phyloP scores from a whole-genome alignment of 768 basidiomycete genomes.

The Leccinum barrowsii region DNA sequence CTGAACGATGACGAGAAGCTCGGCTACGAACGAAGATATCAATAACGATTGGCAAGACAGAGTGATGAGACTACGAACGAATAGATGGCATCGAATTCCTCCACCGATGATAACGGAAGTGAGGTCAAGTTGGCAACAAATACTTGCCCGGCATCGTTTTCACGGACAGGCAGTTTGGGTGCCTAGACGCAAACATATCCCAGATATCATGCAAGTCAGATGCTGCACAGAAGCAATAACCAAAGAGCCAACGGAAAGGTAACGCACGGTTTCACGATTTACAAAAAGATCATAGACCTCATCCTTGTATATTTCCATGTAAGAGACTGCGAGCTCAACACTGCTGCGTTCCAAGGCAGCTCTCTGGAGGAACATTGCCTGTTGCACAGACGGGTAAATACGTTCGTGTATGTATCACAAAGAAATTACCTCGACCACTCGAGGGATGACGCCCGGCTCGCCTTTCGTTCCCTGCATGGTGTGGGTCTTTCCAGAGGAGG shows the following conservation, averaged over 20 bases:
- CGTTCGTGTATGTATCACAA: neutral
- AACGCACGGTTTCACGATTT: constrained; percentile 58
- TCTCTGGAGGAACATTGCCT: constrained; percentile 60
- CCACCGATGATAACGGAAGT: constrained; percentile 34
- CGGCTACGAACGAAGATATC: constrained; percentile 37
- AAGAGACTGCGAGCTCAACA: constrained; percentile 57
- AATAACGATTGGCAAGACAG: neutral
- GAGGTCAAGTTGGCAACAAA: constrained; percentile 51
- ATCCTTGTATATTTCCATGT: constrained; percentile 91
- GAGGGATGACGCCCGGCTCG: constrained; percentile 83
- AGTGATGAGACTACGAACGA: constrained; percentile 34
- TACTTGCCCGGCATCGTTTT: constrained; percentile 49
- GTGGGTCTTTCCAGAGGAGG: constrained; percentile 87
- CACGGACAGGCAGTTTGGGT: constrained; percentile 53
- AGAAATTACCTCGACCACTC: constrained; percentile 61
- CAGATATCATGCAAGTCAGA: neutral
- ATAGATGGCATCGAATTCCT: constrained; percentile 49
- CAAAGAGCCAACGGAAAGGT: neutral
- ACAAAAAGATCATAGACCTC: constrained; percentile 87
- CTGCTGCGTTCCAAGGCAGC: constrained; percentile 36
- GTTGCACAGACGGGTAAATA: neutral
- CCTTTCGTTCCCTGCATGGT: constrained; percentile 82
- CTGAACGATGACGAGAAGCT: constrained; percentile 75
- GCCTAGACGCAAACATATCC: constrained; percentile 31
- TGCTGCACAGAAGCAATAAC: neutral